A percentile compares a stretch with the other conserved stretches of the same genome.
phyloP scores from a whole-genome alignment of 345 rosid species.

The Heritiera littoralis region DNA sequence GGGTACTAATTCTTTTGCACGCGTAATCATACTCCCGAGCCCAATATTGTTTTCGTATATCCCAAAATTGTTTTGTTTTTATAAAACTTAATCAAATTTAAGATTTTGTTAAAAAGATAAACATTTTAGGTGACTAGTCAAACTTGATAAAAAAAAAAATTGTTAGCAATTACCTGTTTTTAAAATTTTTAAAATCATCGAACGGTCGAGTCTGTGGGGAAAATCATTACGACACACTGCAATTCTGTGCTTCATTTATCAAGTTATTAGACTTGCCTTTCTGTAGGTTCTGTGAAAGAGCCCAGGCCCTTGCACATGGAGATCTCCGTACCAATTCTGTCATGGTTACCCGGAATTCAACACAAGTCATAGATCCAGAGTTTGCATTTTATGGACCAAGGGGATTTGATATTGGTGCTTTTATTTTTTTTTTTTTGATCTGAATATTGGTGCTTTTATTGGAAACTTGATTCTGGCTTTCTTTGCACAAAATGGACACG shows the following conservation, averaged over 20 bases:
- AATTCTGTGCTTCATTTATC: not conserved
- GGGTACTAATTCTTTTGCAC: no score
- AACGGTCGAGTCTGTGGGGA: no score
- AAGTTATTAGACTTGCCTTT: conserved; percentile 1
- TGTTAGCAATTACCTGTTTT: no score
- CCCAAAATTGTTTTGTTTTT: no score
- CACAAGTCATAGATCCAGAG: conserved; percentile 93
- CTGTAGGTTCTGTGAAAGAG: conserved; percentile 89
- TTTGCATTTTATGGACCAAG: conserved; percentile 90
- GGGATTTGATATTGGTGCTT: conserved; percentile 96
- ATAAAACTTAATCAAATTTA: no score
- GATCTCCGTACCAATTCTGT: conserved; percentile 95
- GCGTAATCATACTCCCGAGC: no score
- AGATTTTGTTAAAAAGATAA: no score
- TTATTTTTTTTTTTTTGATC: no score
- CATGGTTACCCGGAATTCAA: conserved; percentile 86
- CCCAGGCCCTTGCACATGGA: conserved; percentile 90
- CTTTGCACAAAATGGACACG: conserved; percentile 89
- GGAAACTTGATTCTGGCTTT: conserved; percentile 86
- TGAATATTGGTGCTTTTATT: conserved; percentile 84
- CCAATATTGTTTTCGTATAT: no score
- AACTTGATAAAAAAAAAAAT: no score
- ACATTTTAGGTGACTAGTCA: no score
- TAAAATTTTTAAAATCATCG: no score
- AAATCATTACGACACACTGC: not conserved